Conservation (phyloP, 768 basidiomycete species). For the Panaeolus cyanescens region DNA sequence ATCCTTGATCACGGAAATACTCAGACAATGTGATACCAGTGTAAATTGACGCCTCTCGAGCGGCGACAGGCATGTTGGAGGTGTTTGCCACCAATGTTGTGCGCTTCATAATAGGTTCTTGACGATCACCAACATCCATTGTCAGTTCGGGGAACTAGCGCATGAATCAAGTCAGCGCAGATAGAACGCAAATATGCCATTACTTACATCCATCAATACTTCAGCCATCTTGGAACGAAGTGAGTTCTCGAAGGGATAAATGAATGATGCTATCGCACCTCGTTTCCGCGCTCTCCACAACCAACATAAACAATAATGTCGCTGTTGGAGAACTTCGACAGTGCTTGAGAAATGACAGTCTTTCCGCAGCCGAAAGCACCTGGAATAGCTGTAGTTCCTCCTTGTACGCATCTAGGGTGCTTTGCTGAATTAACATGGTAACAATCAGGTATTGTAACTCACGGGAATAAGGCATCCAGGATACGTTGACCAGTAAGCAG, state of each 20-base stretch:
- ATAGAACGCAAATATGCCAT: constrained; percentile 2
- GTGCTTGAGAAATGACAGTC: constrained; percentile 97
- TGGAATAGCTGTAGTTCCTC: constrained; percentile 95
- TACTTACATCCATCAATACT: constrained; percentile 91
- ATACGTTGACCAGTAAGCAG: constrained; percentile 96
- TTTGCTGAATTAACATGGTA: background rate
- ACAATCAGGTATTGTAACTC: constrained; percentile 28
- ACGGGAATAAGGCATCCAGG: constrained; percentile 96
- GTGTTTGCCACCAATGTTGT: constrained; percentile 99
- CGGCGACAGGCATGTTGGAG: constrained; percentile 99
- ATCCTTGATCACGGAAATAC: constrained; percentile 99
- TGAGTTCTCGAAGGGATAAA: background rate
- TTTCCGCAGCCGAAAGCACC: constrained; percentile 99
- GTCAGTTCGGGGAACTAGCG: constrained; percentile 84
- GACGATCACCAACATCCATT: constrained; percentile 87
- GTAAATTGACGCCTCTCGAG: constrained; percentile 98
- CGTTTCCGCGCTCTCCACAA: constrained; percentile 98
- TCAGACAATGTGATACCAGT: constrained; percentile 99
- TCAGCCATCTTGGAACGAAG: constrained; percentile 75
- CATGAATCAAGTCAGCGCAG: constrained; percentile 1
- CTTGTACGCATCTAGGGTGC: constrained; percentile 82
- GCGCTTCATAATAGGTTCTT: constrained; percentile 99
- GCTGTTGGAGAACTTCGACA: constrained; percentile 98
- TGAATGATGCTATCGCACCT: constrained; percentile 46
- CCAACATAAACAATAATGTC: constrained; percentile 99